phyloP scores from a whole-genome alignment of 2,329 filamentous ascomycete species.

The Pestalotiopsis sp. region DNA sequence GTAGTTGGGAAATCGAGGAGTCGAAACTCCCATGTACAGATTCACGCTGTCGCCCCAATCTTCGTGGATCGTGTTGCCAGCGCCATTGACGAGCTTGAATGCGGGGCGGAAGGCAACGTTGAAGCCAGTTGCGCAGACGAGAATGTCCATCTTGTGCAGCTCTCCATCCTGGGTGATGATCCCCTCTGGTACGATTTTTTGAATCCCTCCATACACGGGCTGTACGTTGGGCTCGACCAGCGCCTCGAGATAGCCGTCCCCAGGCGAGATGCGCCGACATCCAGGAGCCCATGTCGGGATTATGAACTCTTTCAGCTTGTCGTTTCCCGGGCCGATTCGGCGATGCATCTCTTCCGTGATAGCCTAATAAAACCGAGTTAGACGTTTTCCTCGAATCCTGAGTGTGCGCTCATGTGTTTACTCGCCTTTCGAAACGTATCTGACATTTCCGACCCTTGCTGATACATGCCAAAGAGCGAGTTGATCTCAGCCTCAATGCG shows the following conservation, averaged over 20 bases:
- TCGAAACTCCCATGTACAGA: slow-evolving; percentile 56
- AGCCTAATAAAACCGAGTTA: slow-evolving; percentile 32
- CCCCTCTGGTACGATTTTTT: slow-evolving; percentile 27
- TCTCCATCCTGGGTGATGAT: slow-evolving; percentile 27
- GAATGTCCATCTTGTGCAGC: slow-evolving; percentile 30
- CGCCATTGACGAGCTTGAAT: slow-evolving; percentile 48
- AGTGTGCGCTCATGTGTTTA: background rate
- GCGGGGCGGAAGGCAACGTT: slow-evolving; percentile 22
- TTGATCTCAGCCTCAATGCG: slow-evolving; percentile 46
- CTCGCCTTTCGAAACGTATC: slow-evolving; percentile 25
- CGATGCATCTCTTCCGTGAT: slow-evolving; percentile 46
- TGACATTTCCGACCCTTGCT: slow-evolving; percentile 35
- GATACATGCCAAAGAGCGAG: slow-evolving; percentile 43
- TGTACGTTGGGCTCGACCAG: slow-evolving; percentile 27
- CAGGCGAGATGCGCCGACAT: slow-evolving; percentile 34
- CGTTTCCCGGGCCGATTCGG: slow-evolving; percentile 42
- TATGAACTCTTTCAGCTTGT: slow-evolving; percentile 43
- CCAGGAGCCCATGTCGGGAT: slow-evolving; percentile 37
- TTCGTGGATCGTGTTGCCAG: slow-evolving; percentile 48
- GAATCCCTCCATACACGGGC: slow-evolving; percentile 23
- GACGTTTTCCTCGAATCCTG: background rate
- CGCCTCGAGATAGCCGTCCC: slow-evolving; percentile 33
- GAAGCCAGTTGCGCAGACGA: slow-evolving; percentile 37
- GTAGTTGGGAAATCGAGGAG: slow-evolving; percentile 36
- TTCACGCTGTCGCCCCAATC: slow-evolving; percentile 54